phyloP scores from a whole-genome alignment of 495 filamentous ascomycete species.

The Patellaria atrata region DNA sequence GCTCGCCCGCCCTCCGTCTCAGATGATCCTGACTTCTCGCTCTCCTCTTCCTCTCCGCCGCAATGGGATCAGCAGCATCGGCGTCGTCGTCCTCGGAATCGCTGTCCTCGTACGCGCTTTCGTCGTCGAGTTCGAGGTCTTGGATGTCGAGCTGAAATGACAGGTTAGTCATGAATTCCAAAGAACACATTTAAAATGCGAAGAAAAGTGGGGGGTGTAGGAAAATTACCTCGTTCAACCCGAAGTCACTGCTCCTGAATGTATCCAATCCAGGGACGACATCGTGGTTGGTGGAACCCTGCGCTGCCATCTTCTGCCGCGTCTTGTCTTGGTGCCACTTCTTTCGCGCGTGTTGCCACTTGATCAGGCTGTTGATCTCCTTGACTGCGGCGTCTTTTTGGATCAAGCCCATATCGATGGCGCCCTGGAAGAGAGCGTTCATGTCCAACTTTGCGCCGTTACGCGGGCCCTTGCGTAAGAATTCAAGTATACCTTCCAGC shows the following conservation, averaged over 20 bases:
- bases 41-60: constrained; percentile 64
- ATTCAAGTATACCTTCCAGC: constrained; percentile 93
- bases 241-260: constrained; percentile 73
- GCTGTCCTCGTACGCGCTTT: constrained; percentile 44
- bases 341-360: constrained; percentile 89
- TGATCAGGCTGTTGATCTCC: constrained; percentile 73
- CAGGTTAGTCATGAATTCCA: constrained; percentile 1
- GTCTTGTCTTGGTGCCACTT: constrained; percentile 98
- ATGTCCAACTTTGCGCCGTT: constrained; percentile 73
- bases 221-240: constrained; percentile 57
- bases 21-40: constrained; percentile 62
- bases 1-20: constrained; percentile 74
- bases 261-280: constrained; percentile 35
- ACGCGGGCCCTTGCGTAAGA: constrained; percentile 70
- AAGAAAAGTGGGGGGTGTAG: not conserved
- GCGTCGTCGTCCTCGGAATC: constrained; percentile 56
- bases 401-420: constrained; percentile 48
- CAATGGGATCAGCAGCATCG: constrained; percentile 72
- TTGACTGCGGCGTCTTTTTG: constrained; percentile 55
- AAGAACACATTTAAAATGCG: not conserved
- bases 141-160: constrained; percentile 49
- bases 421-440: constrained; percentile 78
- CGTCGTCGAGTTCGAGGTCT: constrained; percentile 63
- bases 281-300: no score
- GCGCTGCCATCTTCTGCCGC: constrained; percentile 90